Evolutionary conservation across 1,139 yeast genomes (phyloP), one percentile per base, ranked within the genome.

Genomic region (Saccharomyces hybrid): DNA sequence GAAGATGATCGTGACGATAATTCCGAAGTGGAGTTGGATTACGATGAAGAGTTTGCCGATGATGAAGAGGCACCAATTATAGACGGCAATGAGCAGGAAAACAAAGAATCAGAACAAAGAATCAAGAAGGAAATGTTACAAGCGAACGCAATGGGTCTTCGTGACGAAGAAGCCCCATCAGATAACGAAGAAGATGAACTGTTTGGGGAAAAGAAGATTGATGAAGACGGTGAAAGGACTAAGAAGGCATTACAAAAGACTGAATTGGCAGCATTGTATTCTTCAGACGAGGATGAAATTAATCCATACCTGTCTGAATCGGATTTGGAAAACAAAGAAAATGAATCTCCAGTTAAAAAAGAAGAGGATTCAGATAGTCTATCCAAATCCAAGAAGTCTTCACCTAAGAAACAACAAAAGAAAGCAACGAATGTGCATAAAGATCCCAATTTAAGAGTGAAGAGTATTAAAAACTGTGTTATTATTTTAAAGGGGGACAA

Each of bases 21-120:
- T 8, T 96, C 89, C 59, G 91, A 88, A 61, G 97, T 91, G 62
- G 98, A 91, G 67, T 74, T 91, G 62, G 99, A 93, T 73, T 95
- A 80, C 65, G 97, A 93, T 62, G 99, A 93, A 69, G 98, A 91
- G 69, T 93, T 93, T 72, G 98, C 96, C 24, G 99, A 93, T 71
- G 99, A 93, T 70, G 99, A 93, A 73, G 99, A 93, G 70, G 98
- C 98, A 1, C 99, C 99, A 29, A 88, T 91, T 57, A 84, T 93
- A 80, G 99, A 93, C 66, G 98, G 97, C 52, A 90, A 91, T 57
- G 99, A 93, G 67, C 95, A 89, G 65, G 99, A 93, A 67, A 88
- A 89, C 68, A 90, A 87, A 69, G 87, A 90, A 62, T 87, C 91
- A 46, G 97, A 93, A 70, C 81, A 81, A 60, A 86, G 90, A 65